These are phyloP conservation scores for Phytopythium litorale DNA, from an alignment of 352 stramenopile genomes.

Conservation along the genomic window DNA sequence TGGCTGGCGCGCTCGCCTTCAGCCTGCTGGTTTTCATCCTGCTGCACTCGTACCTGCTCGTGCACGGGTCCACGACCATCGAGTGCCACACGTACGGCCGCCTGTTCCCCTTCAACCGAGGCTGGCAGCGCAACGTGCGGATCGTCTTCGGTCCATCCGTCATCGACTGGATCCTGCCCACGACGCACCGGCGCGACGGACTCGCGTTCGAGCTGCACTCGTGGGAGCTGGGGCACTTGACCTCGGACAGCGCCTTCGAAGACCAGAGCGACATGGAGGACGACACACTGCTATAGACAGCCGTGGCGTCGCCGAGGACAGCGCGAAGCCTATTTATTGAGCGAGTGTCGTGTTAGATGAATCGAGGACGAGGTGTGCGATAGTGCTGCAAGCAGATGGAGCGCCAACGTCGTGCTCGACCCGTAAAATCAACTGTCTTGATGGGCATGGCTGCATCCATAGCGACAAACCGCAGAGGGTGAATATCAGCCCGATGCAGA, in stretches of 20 bases:
- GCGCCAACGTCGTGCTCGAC: too few relatives aligned
- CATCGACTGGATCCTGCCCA: constrained; percentile 59
- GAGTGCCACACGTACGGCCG: constrained; percentile 75
- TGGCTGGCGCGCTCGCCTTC: constrained; percentile 61
- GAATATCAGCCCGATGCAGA: not conserved
- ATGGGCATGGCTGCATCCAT: too few relatives aligned
- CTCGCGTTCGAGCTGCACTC: constrained; percentile 29
- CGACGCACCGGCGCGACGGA: constrained; percentile 13
- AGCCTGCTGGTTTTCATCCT: constrained; percentile 70
- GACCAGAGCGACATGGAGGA: constrained; percentile 50
- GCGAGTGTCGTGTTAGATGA: not conserved
- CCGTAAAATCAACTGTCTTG: too few relatives aligned
- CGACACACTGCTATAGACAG: constrained; percentile 43
- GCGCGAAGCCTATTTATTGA: too few relatives aligned
- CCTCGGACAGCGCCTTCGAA: constrained; percentile 37
- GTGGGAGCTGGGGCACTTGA: constrained; percentile 45
- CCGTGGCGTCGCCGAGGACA: too few relatives aligned
- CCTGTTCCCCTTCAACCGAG: constrained; percentile 59
- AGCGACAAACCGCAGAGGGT: too few relatives aligned
- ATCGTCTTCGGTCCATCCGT: constrained; percentile 48
- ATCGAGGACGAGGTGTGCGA: too few relatives aligned
- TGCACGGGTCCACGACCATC: constrained; percentile 69
- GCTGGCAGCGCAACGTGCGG: constrained; percentile 52
- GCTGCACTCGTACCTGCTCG: constrained; percentile 68
- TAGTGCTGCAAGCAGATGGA: too few relatives aligned